Percentiles rank a stretch among this genome's conserved stretches.
Conservation (phyloP, 192 early-diverging fungal genomes). For the Coemansia umbellata region DNA sequence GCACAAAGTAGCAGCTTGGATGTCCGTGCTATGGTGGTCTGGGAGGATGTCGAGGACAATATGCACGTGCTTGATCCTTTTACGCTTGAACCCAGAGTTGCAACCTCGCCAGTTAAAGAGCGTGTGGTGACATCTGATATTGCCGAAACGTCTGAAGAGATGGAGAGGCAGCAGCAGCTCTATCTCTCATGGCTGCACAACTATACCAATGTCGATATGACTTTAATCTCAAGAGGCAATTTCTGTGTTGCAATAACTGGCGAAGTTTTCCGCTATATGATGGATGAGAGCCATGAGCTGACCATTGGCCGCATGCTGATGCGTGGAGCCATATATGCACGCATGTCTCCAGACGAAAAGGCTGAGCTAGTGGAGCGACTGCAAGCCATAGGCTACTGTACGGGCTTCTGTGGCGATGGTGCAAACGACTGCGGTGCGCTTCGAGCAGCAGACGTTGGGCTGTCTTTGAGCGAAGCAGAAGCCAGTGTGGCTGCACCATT, state of each 20-base stretch:
- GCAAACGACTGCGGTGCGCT: constrained; percentile 98
- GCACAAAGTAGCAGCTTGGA: background rate
- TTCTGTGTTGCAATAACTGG: constrained; percentile 92
- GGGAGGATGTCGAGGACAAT: constrained; percentile 59
- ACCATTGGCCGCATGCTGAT: constrained; percentile 76
- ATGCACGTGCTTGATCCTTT: constrained; percentile 53
- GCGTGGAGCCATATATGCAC: constrained; percentile 88
- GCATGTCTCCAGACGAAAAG: constrained; percentile 99
- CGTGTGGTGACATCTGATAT: constrained; percentile 32
- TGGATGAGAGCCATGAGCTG: constrained; percentile 65
- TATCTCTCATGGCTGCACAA: constrained; percentile 42
- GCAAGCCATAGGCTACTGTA: constrained; percentile 87
- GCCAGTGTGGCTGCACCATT: constrained; percentile 98
- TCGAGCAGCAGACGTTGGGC: constrained; percentile 92
- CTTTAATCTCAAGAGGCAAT: constrained; percentile 45
- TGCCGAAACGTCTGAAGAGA: constrained; percentile 34
- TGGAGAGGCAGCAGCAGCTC: constrained; percentile 46
- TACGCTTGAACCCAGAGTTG: constrained; percentile 48
- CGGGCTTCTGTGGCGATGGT: constrained; percentile 99
- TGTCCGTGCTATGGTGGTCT: constrained; percentile 49
- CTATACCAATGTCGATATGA: constrained; percentile 28
- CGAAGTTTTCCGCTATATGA: constrained; percentile 93
- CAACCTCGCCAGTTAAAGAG: constrained; percentile 23
- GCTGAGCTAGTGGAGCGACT: constrained; percentile 87
- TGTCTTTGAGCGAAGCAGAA: constrained; percentile 96